Evolutionary conservation across 2,329 filamentous ascomycete genomes (phyloP), one percentile per base, ranked within the genome.

Genomic region (Aspergillus novofumigatus): DNA sequence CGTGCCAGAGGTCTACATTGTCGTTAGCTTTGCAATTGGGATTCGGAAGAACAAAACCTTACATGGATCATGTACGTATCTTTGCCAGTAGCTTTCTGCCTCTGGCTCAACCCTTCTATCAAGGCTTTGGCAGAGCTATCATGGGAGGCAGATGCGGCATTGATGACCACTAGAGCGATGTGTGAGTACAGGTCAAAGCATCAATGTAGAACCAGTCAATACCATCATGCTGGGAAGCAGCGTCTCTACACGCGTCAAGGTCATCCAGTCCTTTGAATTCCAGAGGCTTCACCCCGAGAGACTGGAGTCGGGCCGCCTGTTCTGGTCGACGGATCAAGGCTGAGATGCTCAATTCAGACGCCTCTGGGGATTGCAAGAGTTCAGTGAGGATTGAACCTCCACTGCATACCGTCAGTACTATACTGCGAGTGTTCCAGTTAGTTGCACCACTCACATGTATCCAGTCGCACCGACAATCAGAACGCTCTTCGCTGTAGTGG

Each of bases 61-160:
- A 73, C 70, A 55, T 81, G 77, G 3, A 81, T 72, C 38, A 76
- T 71, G 63, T 73, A 71, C 0, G 73, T 72, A 17, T 72, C 65
- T 6, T 63, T 65, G 0, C 73, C 72, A 0, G 73, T 76, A 0
- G 58, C 45, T 44, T 69, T 69, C 53, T 72, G 69, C 4, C 77
- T 70, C 32, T 74, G 66, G 0, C 68, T 73, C 0, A 83, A 72
- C 0, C 79, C 80, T 1, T 65, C 61, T 2, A 82, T 67, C 32
- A 81, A 61, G 0, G 79, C 78, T 52, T 68, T 69, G 0, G 76
- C 77, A 3, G 72, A 72, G 0, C 61, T 47, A 1, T 68, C 49
- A 59, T 81, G 74, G 54, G 66, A 77, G 4, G 76, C 75, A 2
- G 66, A 64, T 1, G 77, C 75, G 0, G 77, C 71, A 60, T 80